Percentiles rank a stretch among this genome's conserved stretches.
phyloP scores from a whole-genome alignment of 2,329 filamentous ascomycete genomes.

The Colletotrichum costaricense region DNA sequence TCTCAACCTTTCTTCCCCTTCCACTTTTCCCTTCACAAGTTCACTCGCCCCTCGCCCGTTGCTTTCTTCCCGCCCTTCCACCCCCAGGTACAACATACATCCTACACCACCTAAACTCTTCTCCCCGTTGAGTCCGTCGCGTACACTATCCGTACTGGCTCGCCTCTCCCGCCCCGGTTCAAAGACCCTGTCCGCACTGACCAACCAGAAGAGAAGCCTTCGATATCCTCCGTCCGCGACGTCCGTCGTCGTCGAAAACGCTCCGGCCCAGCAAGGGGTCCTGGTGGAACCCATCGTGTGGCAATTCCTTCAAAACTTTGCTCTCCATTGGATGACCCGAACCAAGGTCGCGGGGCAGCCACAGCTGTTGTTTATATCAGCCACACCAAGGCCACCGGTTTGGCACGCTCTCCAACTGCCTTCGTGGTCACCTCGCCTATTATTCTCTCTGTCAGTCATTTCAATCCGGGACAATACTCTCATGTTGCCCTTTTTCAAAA shows the following conservation, averaged over 20 bases:
- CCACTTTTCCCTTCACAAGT: conserved; percentile 2
- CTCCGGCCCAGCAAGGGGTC: conserved; percentile 28
- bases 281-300: conserved; percentile 29
- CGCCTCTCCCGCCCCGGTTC: conserved; percentile 5
- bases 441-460: conserved; percentile 8
- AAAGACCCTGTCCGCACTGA: not conserved
- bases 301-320: conserved; percentile 8
- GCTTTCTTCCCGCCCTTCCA: not conserved
- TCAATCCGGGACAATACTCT: conserved; percentile 10
- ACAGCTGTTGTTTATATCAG: conserved; percentile 36
- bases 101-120: not conserved
- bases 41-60: not conserved
- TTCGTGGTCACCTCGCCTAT: conserved; percentile 21
- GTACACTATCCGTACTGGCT: not conserved
- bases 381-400: conserved; percentile 31
- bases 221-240: conserved; percentile 25
- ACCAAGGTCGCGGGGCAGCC: conserved; percentile 25
- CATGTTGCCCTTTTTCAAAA: conserved; percentile 33
- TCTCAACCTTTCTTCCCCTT: not conserved
- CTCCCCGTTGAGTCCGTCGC: not conserved
- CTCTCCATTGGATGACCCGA: conserved; percentile 25
- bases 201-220: conserved; percentile 21
- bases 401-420: conserved; percentile 5
- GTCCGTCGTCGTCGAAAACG: conserved; percentile 31
- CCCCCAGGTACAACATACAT: not conserved